Base-by-base conservation (phyloP, 305 asterid genomes). In the Fraxinus dipetala region DNA sequence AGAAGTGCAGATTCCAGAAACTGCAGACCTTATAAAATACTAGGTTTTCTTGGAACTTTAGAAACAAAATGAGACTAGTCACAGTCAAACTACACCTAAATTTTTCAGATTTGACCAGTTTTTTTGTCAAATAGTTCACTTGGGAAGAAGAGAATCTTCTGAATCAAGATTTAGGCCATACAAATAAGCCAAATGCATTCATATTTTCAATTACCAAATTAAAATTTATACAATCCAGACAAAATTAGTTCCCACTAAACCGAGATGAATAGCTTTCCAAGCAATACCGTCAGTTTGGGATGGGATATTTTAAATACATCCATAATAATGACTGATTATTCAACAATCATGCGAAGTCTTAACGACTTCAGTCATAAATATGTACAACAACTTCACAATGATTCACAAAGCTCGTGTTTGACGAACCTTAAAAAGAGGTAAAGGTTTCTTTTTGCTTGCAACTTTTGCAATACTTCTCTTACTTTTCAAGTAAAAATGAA, bases 151-250 rank as follows among this genome's bases (percentile, higher is more conserved):
- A 61, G 70, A 61, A 61, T 8, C 14, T 61, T 18, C 70, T 18
- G 32, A 35, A 36, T 22, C 18, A 10, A 76, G 26, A 40, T 51
- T 31, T 24, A 35, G 20, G 76, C 48, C 43, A 22, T 22, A 78
- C 26, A 2, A 1, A 31, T 20, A 51, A 77, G 16, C 61, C 30
- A 72, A 75, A 38, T 16, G 3, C 38, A 20, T 38, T 70, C 4
- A 35, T 48, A 30, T 43, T 48, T 61, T 40, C 84, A 76, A 76
- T 31, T 70, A 43, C 73, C 76, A 67, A 43, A 76, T 54, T 32
- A 43, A 51, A 40, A 28, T 28, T 2, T 22, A 45, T 35, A 63
- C 40, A 81, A 28, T 28, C 22, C 35, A 2, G 31, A 73, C 51
- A 63, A 32, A 38, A 7, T 16, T 7, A 8, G 74, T 34, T 28